A percentile compares a stretch with the other conserved stretches of the same genome.
Evolutionary conservation across 345 rosid genomes (phyloP).

Genomic region (Boechera stricta): DNA sequence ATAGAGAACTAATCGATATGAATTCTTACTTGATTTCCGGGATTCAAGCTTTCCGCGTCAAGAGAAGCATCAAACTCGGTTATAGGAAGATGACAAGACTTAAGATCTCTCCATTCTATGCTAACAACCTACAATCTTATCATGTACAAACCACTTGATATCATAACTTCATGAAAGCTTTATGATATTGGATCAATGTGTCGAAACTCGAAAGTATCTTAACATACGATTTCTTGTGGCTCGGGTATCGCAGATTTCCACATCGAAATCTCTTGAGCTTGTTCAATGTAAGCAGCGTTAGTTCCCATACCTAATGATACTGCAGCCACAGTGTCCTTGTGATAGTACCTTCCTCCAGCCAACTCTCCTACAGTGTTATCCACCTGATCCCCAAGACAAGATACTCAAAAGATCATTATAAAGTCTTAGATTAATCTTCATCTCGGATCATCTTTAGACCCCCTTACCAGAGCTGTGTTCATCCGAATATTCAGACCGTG

Average conservation of each 20-base stretch:
- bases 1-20: not conserved
- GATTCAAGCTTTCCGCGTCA: conserved; percentile 61
- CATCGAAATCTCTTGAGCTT: conserved; percentile 48
- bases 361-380: conserved; percentile 59
- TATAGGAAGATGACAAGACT: conserved; percentile 55
- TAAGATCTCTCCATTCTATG: conserved; percentile 72
- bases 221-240: conserved; percentile 56
- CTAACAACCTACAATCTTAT: conserved; percentile 54
- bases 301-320: conserved; percentile 62
- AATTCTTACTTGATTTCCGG: conserved; percentile 50
- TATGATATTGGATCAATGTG: not conserved
- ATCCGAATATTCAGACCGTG: conserved; percentile 53
- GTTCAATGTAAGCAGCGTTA: conserved; percentile 64
- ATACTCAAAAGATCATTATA: not conserved
- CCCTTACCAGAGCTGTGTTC: conserved; percentile 34
- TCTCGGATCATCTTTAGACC: not conserved
- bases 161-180: not conserved
- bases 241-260: conserved; percentile 46
- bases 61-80: conserved; percentile 61
- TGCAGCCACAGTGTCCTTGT: conserved; percentile 59
- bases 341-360: conserved; percentile 69
- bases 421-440: not conserved
- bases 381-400: conserved; percentile 48
- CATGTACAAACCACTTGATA: conserved; percentile 8
- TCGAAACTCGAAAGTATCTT: not conserved